Evolutionary conservation across 2,329 filamentous ascomycete species (phyloP), one percentile per base, ranked within the genome.

Genomic region (Neonectria faginata): DNA sequence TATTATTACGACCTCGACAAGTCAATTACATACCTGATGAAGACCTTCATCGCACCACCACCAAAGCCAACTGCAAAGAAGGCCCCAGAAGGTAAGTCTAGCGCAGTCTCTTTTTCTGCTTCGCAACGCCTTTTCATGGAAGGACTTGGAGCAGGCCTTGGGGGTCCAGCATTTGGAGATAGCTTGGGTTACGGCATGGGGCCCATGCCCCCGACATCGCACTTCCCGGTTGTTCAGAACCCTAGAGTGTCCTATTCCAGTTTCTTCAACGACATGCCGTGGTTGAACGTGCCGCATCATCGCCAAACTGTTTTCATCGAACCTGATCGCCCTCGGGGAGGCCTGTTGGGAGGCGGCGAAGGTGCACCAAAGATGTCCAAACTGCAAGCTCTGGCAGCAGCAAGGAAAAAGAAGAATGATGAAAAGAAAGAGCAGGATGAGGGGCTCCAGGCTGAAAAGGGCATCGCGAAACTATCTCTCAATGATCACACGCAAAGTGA

Each of bases 1-100:
- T 97, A 97, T 79, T 98, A 95, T 78, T 98, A 94, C 77, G 94
- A 99, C 73, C 85, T 97, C 31, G 91, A 89, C 62, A 97, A 97
- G 79, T 89, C 93, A 1, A 91, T 97, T 41, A 85, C 87, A 61
- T 97, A 97, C 75, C 80, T 99, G 62, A 87, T 89, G 67, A 91
- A 89, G 84, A 89, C 84, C 33, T 87, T 82, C 68, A 81, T 88
- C 69, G 78, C 81, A 8, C 81, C 81, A 48, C 75, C 81, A n/a
- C 75, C 78, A 16, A 84, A 84, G 71, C 72, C 79, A 65, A 70
- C 79, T 25, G 72, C 77, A 44, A 83, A 84, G 73, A 82, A 81
- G 67, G 72, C 73, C 55, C 75, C 78, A 65, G 79, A 82, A 78
- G 79, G 81, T 83, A 80, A 76, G 81, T 80, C 56, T 57, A 67